Evolutionary conservation across 2,329 filamentous ascomycete genomes (phyloP), one percentile per base, ranked within the genome.

Genomic region (Aureobasidium sp.): DNA sequence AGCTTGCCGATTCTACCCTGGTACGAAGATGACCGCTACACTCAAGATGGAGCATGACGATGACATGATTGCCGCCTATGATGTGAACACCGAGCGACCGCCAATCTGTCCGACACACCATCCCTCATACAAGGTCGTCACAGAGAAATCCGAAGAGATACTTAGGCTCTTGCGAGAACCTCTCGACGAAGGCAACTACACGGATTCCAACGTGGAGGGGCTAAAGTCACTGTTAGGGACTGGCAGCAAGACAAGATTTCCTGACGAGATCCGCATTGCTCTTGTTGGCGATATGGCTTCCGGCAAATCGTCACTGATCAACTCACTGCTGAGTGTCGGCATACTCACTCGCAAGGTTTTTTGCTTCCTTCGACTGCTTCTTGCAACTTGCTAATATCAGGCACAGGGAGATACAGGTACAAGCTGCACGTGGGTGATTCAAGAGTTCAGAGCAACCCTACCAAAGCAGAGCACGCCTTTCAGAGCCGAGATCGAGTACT

Each of bases 281-380:
- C 25, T 68, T 8, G 29, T 36, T 8, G 66, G 67, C 0, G 57
- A 65, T 39, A 69, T 68, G 66, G 58, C 30, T 5, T 34, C 63
- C 4, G 67, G 67, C 62, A 69, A 69, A 44, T 69, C 67, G 58
- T 62, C 63, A 1, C 27, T 63, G 2, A 64, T 69, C 63, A 69
- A 69, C 47, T 68, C 67, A 1, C 47, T 69, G 2, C 59, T 69
- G 1, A 62, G 62, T 21, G 25, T 64, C 9, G 66, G 65, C 27
- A 65, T 36, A 8, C 63, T 69, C 30, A 67, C 68, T 15, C 64
- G 64, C 5, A 48, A 64, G 54, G 66, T 66, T 61, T 32, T 53
- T 53, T 32, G 8, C 7, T 11, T 25, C 13, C 3, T 6, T 3
- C 32, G 21, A 10, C 3, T 3, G 21, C 1, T 25, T 34, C 8